Base-by-base conservation (phyloP, 2,329 filamentous ascomycete species). In the Penicillium verrucosum region DNA sequence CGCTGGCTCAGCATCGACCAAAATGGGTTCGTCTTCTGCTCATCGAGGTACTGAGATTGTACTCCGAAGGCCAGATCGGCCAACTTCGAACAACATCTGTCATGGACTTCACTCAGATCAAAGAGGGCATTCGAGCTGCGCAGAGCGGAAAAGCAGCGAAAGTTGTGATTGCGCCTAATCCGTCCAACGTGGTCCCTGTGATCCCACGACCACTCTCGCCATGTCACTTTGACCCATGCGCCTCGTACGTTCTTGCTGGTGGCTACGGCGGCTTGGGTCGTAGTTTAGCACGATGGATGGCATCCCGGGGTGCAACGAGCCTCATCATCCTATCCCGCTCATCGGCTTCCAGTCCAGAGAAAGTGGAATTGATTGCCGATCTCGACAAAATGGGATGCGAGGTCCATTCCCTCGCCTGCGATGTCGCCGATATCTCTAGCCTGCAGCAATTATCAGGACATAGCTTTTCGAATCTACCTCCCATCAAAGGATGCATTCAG, bases 401-500 rank as follows among this genome's bases (percentile, higher is more conserved):
- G 4, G 36, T 43, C 12, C 58, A 59, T 34, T 55, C 63, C 7
- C 59, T 62, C 16, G 18, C 21, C n/a, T 66, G 64, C n/a, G 56
- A 66, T 48, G 42, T 66, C 14, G 18, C 57, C 3, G 61, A 66
- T 43, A 21, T 34, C 14, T 34, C 41, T 12, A 54, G 44, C 5
- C 43, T 62, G 6, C 45, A 51, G n/a, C 18, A 8, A n/a, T 49
- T 59, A 9, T 46, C 61, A 11, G 32, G 29, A 14, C 34, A 52
- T 2, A 49, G 40, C 18, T 45, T 55, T 21, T 6, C 30, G 0
- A 18, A 41, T 30, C 29, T 68, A 16, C 64, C 60, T 10, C 56
- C 66, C 0, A 64, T 68, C 48, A 65, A 63, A 40, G 66, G 66
- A n/a, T 65, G 64, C 34, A 62, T 68, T 7, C 65, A 68, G 42